phyloP scores from a whole-genome alignment of 768 basidiomycete genomes.

The Favolaschia claudopus region DNA sequence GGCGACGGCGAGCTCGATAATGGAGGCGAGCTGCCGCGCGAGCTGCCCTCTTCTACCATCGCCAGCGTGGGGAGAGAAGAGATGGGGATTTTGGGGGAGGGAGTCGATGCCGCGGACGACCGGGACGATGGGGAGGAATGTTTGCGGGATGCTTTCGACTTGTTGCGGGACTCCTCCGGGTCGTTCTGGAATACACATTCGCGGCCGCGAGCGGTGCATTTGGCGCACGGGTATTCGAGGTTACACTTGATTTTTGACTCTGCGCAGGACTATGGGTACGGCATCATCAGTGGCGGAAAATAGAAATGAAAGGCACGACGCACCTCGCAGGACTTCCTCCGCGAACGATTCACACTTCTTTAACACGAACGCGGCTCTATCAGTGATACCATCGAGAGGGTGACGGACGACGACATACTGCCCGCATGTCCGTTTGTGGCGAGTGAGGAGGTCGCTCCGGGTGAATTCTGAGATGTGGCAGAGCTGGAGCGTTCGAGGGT shows the following conservation, averaged over 20 bases:
- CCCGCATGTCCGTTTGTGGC: constrained; percentile 76
- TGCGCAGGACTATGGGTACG: constrained; percentile 58
- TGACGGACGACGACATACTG: constrained; percentile 60
- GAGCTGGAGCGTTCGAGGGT: constrained; percentile 47
- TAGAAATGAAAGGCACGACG: neutral
- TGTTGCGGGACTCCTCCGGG: constrained; percentile 50
- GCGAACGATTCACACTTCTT: constrained; percentile 61
- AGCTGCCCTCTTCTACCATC: too few relatives aligned
- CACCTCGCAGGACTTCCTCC: constrained; percentile 72
- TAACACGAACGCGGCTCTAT: constrained; percentile 31
- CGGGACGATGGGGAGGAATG: constrained; percentile 32
- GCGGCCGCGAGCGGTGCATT: constrained; percentile 67
- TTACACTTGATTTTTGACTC: constrained; percentile 83
- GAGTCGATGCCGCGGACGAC: constrained; percentile 14
- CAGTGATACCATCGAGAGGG: constrained; percentile 8
- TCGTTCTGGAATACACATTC: constrained; percentile 70
- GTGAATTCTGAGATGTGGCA: constrained; percentile 72
- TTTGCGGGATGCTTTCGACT: constrained; percentile 50
- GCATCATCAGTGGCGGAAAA: constrained; percentile 6
- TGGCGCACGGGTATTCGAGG: constrained; percentile 70
- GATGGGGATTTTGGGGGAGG: too few relatives aligned
- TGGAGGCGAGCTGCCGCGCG: too few relatives aligned
- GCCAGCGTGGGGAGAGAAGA: too few relatives aligned
- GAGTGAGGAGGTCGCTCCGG: constrained; percentile 73
- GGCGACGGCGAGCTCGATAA: neutral